Evolutionary conservation across 208 protist genomes (phyloP).

Genomic region (Crithidia acanthocephali): DNA sequence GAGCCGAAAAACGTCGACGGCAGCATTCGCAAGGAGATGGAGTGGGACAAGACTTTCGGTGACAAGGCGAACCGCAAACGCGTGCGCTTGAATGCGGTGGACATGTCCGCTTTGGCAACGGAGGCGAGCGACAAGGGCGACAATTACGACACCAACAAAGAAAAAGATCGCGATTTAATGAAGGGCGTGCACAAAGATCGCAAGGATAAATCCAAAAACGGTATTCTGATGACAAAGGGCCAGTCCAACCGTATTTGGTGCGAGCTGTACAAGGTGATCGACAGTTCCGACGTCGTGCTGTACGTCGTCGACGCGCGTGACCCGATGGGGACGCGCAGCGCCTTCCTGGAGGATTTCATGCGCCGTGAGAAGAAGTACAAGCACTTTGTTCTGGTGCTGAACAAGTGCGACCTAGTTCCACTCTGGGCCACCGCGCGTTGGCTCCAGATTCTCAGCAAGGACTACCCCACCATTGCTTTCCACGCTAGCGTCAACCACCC

Average conservation of each 20-base stretch:
- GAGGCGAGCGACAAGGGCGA: conserved; percentile 47
- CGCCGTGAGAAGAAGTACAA: conserved; percentile 98
- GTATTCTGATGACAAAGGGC: conserved; percentile 97
- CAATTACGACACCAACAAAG: conserved; percentile 63
- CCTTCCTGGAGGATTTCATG: conserved; percentile 94
- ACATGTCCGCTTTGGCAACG: conserved; percentile 61
- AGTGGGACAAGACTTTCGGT: conserved; percentile 97
- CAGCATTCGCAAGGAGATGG: conserved; percentile 94
- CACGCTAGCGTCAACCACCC: conserved; percentile 99
- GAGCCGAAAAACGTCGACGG: conserved; percentile 84
- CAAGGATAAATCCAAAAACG: conserved; percentile 84
- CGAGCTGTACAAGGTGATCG: conserved; percentile 99
- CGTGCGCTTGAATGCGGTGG: conserved; percentile 59
- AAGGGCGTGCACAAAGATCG: conserved; percentile 49
- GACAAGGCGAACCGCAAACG: conserved; percentile 95
- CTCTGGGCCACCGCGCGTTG: conserved; percentile 98
- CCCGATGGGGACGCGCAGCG: conserved; percentile 98
- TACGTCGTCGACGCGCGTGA: conserved; percentile 98
- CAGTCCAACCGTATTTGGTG: conserved; percentile 99
- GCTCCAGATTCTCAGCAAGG: conserved; percentile 97
- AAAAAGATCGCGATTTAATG: conserved; percentile 67
- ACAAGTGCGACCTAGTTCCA: conserved; percentile 99
- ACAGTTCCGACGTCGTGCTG: conserved; percentile 99
- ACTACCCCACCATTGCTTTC: conserved; percentile 99
- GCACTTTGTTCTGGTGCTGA: conserved; percentile 99